phyloP scores from a whole-genome alignment of 371 early-diverging fungal species.

The Circinella umbellata region DNA sequence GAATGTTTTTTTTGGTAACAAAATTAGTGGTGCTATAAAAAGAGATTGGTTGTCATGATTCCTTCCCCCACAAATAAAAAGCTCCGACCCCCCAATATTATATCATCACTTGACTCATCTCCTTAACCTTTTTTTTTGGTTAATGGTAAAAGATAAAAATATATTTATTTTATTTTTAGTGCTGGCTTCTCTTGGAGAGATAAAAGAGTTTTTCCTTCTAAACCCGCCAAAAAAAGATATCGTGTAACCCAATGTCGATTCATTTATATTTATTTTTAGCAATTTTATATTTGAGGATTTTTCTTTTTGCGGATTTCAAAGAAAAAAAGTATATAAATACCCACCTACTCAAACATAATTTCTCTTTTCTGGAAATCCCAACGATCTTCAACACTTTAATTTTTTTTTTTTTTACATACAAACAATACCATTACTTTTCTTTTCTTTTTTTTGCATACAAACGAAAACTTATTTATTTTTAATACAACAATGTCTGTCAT shows the following conservation, averaged over 20 bases:
- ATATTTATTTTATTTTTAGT: slow-evolving; percentile 9
- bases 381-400: not conserved
- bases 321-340: slow-evolving; percentile 5
- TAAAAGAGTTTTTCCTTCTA: not conserved
- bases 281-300: not conserved
- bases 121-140: not conserved
- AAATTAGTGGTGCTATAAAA: too few relatives aligned
- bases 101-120: not conserved
- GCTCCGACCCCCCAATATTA: too few relatives aligned
- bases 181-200: too few relatives aligned
- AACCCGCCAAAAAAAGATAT: slow-evolving; percentile 12
- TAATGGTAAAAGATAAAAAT: not conserved
- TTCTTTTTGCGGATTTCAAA: too few relatives aligned
- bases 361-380: slow-evolving; percentile 5
- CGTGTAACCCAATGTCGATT: slow-evolving; percentile 5
- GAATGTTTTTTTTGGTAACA: not conserved
- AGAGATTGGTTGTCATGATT: too few relatives aligned
- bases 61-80: too few relatives aligned
- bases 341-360: not conserved
- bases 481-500: slow-evolving; percentile 11
- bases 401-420: not conserved
- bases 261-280: slow-evolving; percentile 1
- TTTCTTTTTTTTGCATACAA: not conserved
- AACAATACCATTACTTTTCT: not conserved
- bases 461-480: not conserved